phyloP scores from a whole-genome alignment of 1,284 basidiomycete genomes.

The Ustilago lituana region DNA sequence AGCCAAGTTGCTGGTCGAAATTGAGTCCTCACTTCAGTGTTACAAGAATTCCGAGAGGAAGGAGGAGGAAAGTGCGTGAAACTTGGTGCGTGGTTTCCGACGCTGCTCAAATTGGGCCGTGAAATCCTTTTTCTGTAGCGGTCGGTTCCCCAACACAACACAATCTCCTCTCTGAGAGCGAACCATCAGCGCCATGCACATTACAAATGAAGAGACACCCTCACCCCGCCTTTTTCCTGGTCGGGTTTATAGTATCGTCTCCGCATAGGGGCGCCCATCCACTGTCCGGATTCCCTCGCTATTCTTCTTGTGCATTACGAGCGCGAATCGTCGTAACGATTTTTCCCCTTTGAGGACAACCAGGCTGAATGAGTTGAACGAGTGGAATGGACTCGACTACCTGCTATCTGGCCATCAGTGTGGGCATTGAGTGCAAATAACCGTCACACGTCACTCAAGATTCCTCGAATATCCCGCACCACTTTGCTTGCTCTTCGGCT shows the following conservation, averaged over 20 bases:
- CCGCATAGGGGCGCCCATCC: background rate
- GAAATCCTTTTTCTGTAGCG: conserved; percentile 12
- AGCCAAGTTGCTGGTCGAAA: too few relatives aligned
- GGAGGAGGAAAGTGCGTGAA: conserved; percentile 5
- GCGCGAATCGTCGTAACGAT: background rate
- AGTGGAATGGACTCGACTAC: too few relatives aligned
- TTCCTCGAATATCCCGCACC: background rate
- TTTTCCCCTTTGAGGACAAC: too few relatives aligned
- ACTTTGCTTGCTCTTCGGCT: background rate
- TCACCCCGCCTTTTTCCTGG: background rate
- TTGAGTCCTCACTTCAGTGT: too few relatives aligned
- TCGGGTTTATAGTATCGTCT: background rate
- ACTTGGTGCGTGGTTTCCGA: conserved; percentile 10
- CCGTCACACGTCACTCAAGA: conserved; percentile 6
- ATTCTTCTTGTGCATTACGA: background rate
- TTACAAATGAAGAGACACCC: conserved; percentile 3
- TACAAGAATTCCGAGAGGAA: background rate
- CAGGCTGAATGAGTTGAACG: too few relatives aligned
- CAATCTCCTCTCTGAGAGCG: background rate
- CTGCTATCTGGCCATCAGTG: background rate
- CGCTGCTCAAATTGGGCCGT: conserved; percentile 2
- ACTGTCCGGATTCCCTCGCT: too few relatives aligned
- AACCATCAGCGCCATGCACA: conserved; percentile 1
- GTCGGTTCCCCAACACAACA: background rate
- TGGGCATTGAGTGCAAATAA: background rate